Conservation (phyloP, 164 flowering plant species). For the Berberis vulgaris region DNA sequence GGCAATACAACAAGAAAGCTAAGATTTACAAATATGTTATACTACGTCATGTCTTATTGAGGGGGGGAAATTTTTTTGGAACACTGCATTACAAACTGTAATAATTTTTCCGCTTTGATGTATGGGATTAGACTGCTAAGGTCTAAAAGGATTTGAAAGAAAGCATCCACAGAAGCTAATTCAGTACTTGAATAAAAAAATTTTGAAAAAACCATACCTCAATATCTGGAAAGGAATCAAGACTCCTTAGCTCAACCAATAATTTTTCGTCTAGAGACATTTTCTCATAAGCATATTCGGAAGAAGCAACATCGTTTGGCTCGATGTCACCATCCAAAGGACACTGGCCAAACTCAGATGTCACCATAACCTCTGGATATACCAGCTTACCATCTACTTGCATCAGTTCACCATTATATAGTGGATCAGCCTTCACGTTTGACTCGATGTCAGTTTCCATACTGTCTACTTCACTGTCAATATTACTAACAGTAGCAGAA, state of each 20-base stretch:
- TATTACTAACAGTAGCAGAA: slow-evolving; percentile 2
- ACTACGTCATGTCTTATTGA: too few relatives aligned
- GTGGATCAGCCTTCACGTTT: background rate
- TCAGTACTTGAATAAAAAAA: too few relatives aligned
- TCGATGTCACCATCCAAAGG: background rate
- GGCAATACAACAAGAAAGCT: background rate
- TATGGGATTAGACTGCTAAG: too few relatives aligned
- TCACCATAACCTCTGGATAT: background rate
- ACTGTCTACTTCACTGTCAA: slow-evolving; percentile 19
- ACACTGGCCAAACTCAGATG: background rate
- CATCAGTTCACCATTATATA: background rate
- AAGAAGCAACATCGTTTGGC: background rate
- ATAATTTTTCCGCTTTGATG: too few relatives aligned
- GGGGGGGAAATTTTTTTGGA: too few relatives aligned
- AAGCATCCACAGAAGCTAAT: too few relatives aligned
- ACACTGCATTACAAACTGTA: too few relatives aligned
- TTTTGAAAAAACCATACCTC: too few relatives aligned
- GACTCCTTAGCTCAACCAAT: background rate
- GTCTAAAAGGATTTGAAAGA: too few relatives aligned
- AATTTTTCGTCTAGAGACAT: background rate
- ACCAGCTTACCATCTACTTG: background rate
- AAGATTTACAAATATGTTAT: background rate
- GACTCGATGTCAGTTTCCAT: slow-evolving; percentile 23
- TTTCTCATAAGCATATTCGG: background rate
- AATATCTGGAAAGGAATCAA: background rate